These are phyloP conservation scores for Pythium insidiosum DNA, from an alignment of 352 stramenopile species.

Conservation along the genomic window DNA sequence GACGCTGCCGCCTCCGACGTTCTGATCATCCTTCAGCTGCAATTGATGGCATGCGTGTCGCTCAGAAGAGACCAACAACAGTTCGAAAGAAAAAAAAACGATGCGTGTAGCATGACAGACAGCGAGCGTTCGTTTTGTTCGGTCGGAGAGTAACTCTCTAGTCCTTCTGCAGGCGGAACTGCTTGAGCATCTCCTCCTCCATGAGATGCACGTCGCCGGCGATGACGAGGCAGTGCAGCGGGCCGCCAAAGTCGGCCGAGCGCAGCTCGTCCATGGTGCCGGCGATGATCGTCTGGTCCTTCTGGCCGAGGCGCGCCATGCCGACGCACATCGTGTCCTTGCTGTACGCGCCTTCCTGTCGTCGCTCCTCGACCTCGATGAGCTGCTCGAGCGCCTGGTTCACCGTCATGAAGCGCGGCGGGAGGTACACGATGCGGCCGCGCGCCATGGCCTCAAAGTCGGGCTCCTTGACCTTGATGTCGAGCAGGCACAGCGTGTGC, in stretches of 20 bases:
- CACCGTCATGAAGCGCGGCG: conserved; percentile 97
- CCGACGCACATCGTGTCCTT: conserved; percentile 86
- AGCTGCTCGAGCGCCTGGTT: conserved; percentile 94
- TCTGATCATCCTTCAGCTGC: too few species aligned
- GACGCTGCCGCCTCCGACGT: too few species aligned
- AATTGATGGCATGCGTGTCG: too few species aligned
- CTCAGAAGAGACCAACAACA: too few species aligned
- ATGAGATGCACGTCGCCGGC: conserved; percentile 93
- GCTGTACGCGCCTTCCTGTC: conserved; percentile 82
- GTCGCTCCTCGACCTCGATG: conserved; percentile 90
- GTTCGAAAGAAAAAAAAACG: too few species aligned
- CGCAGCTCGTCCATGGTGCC: conserved; percentile 93
- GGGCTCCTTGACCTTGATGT: conserved; percentile 99
- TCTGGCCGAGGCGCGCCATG: conserved; percentile 93
- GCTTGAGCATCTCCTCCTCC: conserved; percentile 89
- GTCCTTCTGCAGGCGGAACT: conserved; percentile 48
- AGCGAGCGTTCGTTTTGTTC: too few species aligned
- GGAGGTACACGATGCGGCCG: conserved; percentile 89
- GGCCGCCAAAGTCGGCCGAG: conserved; percentile 92
- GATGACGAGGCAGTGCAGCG: conserved; percentile 96
- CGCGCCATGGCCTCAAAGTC: conserved; percentile 97
- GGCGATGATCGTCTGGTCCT: conserved; percentile 90
- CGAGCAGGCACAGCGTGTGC: conserved; percentile 97
- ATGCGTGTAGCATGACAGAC: too few species aligned
- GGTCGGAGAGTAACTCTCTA: too few species aligned